Evolutionary conservation across 108 stramenopile species (phyloP).

Genomic region (Aurantiochytrium sp.): DNA sequence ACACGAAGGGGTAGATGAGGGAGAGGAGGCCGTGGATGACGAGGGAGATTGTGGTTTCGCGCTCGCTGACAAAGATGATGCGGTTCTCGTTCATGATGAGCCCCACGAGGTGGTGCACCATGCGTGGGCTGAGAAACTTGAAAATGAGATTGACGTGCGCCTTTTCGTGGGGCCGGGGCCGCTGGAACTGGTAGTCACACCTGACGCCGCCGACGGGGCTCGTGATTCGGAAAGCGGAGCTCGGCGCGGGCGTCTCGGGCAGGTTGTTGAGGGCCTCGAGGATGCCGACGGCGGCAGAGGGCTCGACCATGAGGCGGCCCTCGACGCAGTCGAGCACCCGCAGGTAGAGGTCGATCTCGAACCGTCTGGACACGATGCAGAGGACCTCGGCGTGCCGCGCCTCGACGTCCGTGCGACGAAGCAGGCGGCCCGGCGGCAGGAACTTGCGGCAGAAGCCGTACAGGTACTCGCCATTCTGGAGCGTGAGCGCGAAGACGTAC

Average conservation of each 20-base stretch:
- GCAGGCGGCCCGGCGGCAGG: neutral
- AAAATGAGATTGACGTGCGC: neutral
- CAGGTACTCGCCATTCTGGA: neutral
- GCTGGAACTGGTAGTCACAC: neutral
- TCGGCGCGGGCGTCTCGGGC: neutral
- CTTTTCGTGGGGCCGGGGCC: neutral
- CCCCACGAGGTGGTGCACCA: neutral
- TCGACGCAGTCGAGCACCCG: neutral
- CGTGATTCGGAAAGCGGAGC: neutral
- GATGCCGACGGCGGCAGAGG: neutral
- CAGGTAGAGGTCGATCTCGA: neutral
- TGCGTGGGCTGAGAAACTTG: neutral
- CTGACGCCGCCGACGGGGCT: neutral
- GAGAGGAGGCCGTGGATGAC: conserved; percentile 16
- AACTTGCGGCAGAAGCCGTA: conserved; percentile 5
- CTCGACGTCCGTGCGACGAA: neutral
- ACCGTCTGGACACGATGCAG: neutral
- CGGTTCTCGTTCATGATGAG: conserved; percentile 21
- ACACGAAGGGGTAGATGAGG: neutral
- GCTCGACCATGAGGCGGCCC: neutral
- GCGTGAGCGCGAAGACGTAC: neutral
- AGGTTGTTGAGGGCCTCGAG: neutral
- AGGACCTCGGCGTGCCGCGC: neutral
- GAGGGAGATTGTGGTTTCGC: neutral
- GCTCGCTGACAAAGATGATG: neutral